Conservation (phyloP, 1,284 basidiomycete species). For the Phlebopus sp. region DNA sequence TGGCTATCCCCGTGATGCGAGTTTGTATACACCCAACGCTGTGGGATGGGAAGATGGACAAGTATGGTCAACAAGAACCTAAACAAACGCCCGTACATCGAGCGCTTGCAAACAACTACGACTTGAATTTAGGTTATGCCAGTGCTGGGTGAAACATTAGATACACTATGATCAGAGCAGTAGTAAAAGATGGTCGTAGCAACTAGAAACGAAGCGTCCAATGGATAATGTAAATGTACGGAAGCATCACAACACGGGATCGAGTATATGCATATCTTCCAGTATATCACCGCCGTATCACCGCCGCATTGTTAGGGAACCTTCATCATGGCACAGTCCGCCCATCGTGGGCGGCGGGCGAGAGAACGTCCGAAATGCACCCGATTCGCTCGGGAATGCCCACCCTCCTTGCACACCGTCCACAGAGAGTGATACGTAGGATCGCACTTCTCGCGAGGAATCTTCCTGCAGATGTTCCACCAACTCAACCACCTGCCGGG, state of each 20-base stretch:
- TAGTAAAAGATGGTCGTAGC: constrained; percentile 19
- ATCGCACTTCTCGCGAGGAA: constrained; percentile 47
- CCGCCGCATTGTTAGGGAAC: background rate
- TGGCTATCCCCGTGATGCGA: constrained; percentile 14
- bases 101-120: too few species aligned
- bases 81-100: too few species aligned
- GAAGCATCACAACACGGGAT: too few species aligned
- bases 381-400: constrained; percentile 15
- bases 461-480: constrained; percentile 45
- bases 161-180: constrained; percentile 25
- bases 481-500: constrained; percentile 34
- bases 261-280: too few species aligned
- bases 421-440: constrained; percentile 32
- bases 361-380: constrained; percentile 32
- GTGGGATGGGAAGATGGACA: constrained; percentile 15
- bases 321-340: background rate
- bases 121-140: too few species aligned
- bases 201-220: constrained; percentile 12
- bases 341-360: constrained; percentile 31
- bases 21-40: constrained; percentile 9
- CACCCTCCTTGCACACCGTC: constrained; percentile 9
- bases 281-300: constrained; percentile 8
- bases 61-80: too few species aligned
- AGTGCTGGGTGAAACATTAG: constrained; percentile 4
- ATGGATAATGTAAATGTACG: constrained; percentile 23